Evolutionary conservation across 345 rosid genomes (phyloP), one percentile per base, ranked within the genome.

Genomic region (Crucihimalaya himalaica): DNA sequence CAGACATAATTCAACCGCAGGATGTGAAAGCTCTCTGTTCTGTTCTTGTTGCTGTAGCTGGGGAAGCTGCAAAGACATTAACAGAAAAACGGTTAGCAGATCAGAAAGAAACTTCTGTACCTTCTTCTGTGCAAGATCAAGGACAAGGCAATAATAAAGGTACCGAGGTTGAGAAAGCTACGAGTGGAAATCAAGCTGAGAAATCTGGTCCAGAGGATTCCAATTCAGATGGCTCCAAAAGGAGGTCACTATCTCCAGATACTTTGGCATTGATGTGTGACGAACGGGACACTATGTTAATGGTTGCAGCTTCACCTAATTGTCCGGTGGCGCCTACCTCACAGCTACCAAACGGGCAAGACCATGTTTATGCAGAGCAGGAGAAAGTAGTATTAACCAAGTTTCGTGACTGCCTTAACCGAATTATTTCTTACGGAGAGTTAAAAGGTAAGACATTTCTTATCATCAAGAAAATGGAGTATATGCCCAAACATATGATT

Each of bases 231-330:
- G 84, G 71, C 58, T 83, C 84, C 52, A 86, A 87, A 84, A 83
- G 80, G 62, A 86, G 90, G 77, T 88, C 97, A 29, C 79, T 90
- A 84, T 96, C 98, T 74, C 99, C 99, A 21, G 98, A 91, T 57
- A 96, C 99, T 52, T 75, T 96, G 86, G 91, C 92, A 62, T 83
- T 96, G 83, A 96, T 96, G 99, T 96, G 99, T 77, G 98, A 96
- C 80, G 99, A 96, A 77, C 83, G 89, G 66, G 99, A 92, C 70
- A 79, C 94, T 7, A 85, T 95, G 85, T 87, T 96, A 67, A 84
- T 85, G 87, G 81, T 86, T 66, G 79, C 89, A 69, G 56, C 89
- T 71, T 94, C 99, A 43, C 55, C 73, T 71, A 77, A 31, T 34
- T 89, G 89, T 81, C 87, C 96, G 32, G 80, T 87, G 83, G 90